A percentile compares a stretch with the other conserved stretches of the same genome.
phyloP scores from a whole-genome alignment of 768 basidiomycete species.

The Russula abietina region DNA sequence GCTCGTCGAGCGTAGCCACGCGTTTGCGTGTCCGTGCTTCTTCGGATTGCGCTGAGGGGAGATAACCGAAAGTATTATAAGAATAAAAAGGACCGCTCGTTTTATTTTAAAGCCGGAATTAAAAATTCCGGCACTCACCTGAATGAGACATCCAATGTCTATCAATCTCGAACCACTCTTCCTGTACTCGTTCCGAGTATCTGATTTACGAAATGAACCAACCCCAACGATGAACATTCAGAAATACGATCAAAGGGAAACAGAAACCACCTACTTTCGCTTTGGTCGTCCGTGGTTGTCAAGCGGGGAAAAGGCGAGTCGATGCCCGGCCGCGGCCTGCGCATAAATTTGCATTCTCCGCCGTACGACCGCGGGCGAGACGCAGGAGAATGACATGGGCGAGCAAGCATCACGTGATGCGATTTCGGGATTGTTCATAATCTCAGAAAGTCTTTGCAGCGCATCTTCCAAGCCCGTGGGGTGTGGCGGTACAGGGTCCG shows the following conservation, averaged over 20 bases:
- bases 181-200: conserved; percentile 23
- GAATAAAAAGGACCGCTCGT: not conserved
- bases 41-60: conserved; percentile 10
- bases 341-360: conserved; percentile 1
- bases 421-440: conserved; percentile 12
- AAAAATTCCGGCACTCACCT: not conserved
- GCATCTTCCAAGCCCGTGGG: conserved; percentile 4
- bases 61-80: not conserved
- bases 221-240: not conserved
- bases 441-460: conserved; percentile 11
- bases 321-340: conserved; percentile 14
- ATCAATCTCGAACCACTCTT: conserved; percentile 25
- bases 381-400: conserved; percentile 24
- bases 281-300: conserved; percentile 18
- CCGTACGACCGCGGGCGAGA: conserved; percentile 3
- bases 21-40: conserved; percentile 3
- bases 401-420: conserved; percentile 7
- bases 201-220: not conserved
- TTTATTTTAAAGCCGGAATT: too few relatives aligned
- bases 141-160: conserved; percentile 21
- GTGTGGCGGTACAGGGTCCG: not conserved
- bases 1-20: conserved; percentile 9
- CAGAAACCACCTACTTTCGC: conserved; percentile 18
- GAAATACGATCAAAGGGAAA: not conserved
- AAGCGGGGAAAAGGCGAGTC: conserved; percentile 22